Base-by-base conservation (phyloP, 23 red algal species). In the Porphyridium purpureum region DNA sequence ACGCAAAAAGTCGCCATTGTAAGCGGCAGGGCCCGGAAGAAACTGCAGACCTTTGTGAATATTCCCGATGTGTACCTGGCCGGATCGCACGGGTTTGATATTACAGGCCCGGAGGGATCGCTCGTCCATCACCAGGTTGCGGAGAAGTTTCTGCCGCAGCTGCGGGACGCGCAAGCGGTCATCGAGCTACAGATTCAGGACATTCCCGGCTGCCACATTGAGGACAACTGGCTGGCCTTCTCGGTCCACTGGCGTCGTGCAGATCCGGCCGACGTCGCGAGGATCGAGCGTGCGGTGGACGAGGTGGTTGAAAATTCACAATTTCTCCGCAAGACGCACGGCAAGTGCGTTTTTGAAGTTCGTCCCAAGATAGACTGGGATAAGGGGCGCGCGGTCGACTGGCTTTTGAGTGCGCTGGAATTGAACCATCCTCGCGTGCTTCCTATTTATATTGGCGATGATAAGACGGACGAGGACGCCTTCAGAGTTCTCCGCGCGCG, bases 381-480 rank as follows among this genome's bases (percentile, higher is more conserved):
- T 31, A 93, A 93, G 77, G 85, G 85, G 4, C 65, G 68, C 21
- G 85, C 85, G 9, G 85, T 80, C 19, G 60, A 81, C 50, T 93
- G 74, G 49, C 30, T 93, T 34, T 34, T 93, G 48, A 27, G 55
- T 7, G 81, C 42, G 49, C 17, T 86, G 59, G 24, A 55, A 28
- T 33, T 86, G 53, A 27, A 66, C 29, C 50, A 62, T 15, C 67
- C 69, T 22, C 67, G 82, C 27, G 67, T 76, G 25, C 26, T 93
- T 50, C 85, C 85, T 4, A 64, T 93, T 57, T 93, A 93, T 49
- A 69, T 93, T 40, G 85, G 85, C 29, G 85, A 93, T 70, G 85
- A 93, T 49, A 53, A 68, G 25, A 76, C 85, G 20, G 85, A 93
- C 53, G 85, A 93, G 60, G 74, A 81, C 49, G 85, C 85, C 4